Evolutionary conservation across 352 stramenopile species (phyloP).

Genomic region (Pythium phragmitis): DNA sequence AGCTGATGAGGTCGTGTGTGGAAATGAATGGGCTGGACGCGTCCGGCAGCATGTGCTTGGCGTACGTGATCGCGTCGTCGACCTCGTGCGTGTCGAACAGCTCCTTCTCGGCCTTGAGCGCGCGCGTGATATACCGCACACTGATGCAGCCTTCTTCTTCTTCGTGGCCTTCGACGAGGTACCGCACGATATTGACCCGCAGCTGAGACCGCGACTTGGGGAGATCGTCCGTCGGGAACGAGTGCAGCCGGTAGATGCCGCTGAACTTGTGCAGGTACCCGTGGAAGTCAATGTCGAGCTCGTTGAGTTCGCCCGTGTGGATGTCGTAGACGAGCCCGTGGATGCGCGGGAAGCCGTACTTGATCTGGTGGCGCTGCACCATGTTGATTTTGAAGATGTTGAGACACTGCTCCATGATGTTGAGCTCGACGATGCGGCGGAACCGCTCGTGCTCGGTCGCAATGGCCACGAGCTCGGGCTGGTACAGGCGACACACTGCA

Average conservation of each 20-base stretch:
- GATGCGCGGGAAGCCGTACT: slow-evolving; percentile 66
- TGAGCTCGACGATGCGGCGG: slow-evolving; percentile 70
- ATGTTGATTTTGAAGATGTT: slow-evolving; percentile 89
- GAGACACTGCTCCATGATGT: slow-evolving; percentile 81
- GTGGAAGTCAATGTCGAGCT: slow-evolving; percentile 66
- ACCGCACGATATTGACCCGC: slow-evolving; percentile 56
- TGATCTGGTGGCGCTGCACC: slow-evolving; percentile 64
- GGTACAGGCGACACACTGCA: slow-evolving; percentile 58
- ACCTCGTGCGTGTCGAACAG: slow-evolving; percentile 55
- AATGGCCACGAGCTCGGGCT: slow-evolving; percentile 36
- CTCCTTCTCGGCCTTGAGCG: slow-evolving; percentile 53
- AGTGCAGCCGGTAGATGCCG: slow-evolving; percentile 55
- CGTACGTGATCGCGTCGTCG: slow-evolving; percentile 41
- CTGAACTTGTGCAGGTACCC: slow-evolving; percentile 52
- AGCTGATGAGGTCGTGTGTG: slow-evolving; percentile 40
- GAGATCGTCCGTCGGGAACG: slow-evolving; percentile 52
- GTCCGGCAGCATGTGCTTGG: slow-evolving; percentile 30
- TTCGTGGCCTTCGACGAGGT: slow-evolving; percentile 56
- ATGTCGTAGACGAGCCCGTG: slow-evolving; percentile 79
- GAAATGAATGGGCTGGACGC: slow-evolving; percentile 38
- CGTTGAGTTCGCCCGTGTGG: slow-evolving; percentile 50
- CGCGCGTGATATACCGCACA: slow-evolving; percentile 50
- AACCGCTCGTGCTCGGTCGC: slow-evolving; percentile 36
- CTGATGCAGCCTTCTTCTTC: slow-evolving; percentile 54
- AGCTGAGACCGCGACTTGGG: slow-evolving; percentile 47